Conservation (phyloP, 257 asterid genomes). For the Scutellaria baicalensis region DNA sequence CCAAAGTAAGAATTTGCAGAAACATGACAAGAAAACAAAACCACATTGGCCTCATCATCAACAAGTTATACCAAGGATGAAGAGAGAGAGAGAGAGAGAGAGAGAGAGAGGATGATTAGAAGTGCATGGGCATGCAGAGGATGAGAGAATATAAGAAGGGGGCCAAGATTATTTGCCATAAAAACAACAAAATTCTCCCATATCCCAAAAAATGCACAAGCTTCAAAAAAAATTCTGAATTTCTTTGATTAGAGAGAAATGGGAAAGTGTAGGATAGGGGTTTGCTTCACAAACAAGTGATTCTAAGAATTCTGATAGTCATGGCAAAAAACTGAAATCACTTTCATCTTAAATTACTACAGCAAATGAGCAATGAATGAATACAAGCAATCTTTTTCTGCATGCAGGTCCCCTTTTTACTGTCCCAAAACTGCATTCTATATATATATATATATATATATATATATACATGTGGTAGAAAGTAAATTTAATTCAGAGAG, state of each 20-base stretch:
- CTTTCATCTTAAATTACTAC: neutral
- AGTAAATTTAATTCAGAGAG: slow-evolving; percentile 5
- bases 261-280: slow-evolving; percentile 12
- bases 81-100: neutral
- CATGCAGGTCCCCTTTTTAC: slow-evolving; percentile 26
- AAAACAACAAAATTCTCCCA: neutral
- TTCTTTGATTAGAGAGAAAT: neutral
- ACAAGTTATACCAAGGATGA: neutral
- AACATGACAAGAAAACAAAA: slow-evolving; percentile 22
- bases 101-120: slow-evolving; percentile 8
- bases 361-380: neutral
- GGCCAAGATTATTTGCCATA: neutral
- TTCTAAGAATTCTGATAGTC: slow-evolving; percentile 9
- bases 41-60: slow-evolving; percentile 27
- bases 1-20: slow-evolving; percentile 30
- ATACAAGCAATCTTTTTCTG: slow-evolving; percentile 9
- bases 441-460: no score
- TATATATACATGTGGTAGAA: slow-evolving; percentile 20
- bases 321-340: neutral
- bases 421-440: slow-evolving; percentile 10
- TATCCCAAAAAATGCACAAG: slow-evolving; percentile 3
- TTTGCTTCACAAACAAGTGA: slow-evolving; percentile 53
- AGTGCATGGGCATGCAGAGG: slow-evolving; percentile 15
- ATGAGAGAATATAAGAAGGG: slow-evolving; percentile 22
- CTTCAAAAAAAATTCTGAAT: slow-evolving; percentile 7